Evolutionary conservation across 306 rosid species (phyloP).

Genomic region (Acacia melanoxylon): DNA sequence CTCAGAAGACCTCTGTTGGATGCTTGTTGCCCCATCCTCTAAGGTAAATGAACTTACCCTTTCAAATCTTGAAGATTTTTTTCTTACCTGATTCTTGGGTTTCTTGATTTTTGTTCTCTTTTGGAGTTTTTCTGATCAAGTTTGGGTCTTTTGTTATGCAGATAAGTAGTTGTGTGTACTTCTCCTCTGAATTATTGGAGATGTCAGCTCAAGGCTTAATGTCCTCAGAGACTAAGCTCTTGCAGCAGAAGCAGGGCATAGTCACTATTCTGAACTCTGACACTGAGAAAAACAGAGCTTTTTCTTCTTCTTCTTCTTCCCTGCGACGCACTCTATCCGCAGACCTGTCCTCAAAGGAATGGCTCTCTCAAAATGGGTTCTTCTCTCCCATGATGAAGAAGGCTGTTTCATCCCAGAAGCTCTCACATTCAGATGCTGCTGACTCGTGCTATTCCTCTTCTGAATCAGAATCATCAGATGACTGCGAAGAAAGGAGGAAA

Average conservation of each 20-base stretch:
- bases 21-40: slow-evolving; percentile 31
- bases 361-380: slow-evolving; percentile 60
- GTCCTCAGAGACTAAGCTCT: slow-evolving; percentile 24
- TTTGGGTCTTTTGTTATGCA: slow-evolving; percentile 34
- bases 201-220: slow-evolving; percentile 39
- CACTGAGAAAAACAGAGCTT: slow-evolving; percentile 32
- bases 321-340: slow-evolving; percentile 82
- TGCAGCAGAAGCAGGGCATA: slow-evolving; percentile 60
- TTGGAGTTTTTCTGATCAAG: not conserved
- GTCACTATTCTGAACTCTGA: slow-evolving; percentile 63
- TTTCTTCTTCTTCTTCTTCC: slow-evolving; percentile 37
- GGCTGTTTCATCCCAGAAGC: slow-evolving; percentile 52
- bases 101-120: not conserved
- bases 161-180: slow-evolving; percentile 25
- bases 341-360: slow-evolving; percentile 86
- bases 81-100: slow-evolving; percentile 8
- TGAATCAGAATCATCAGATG: slow-evolving; percentile 27
- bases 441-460: slow-evolving; percentile 37
- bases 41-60: slow-evolving; percentile 36
- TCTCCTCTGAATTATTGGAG: slow-evolving; percentile 3
- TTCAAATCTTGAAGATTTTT: slow-evolving; percentile 4
- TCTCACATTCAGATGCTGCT: slow-evolving; percentile 31
- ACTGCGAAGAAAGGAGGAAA: slow-evolving; percentile 20
- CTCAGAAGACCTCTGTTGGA: slow-evolving; percentile 55
- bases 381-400: slow-evolving; percentile 52